phyloP scores from a whole-genome alignment of 164 flowering plant species.

The Chloranthus sessilifolius region DNA sequence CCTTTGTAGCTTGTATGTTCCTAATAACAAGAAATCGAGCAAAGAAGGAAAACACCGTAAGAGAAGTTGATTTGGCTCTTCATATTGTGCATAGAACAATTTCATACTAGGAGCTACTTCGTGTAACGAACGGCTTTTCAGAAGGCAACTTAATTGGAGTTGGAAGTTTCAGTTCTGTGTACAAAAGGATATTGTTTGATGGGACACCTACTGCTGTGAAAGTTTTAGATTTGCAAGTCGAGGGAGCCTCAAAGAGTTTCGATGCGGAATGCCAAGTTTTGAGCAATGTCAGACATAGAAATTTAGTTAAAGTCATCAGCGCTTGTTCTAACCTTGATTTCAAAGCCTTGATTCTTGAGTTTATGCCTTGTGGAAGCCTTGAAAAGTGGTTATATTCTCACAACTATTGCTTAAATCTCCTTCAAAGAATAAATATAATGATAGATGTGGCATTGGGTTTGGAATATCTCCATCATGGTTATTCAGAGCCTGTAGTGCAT shows the following conservation, averaged over 20 bases:
- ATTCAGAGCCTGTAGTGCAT: too few species aligned
- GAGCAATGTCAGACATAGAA: slow-evolving; percentile 5
- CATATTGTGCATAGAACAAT: neutral
- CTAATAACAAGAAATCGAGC: too few species aligned
- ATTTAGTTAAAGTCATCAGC: slow-evolving; percentile 11
- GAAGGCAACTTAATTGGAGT: slow-evolving; percentile 7
- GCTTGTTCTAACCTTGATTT: slow-evolving; percentile 12
- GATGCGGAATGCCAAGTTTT: slow-evolving; percentile 4
- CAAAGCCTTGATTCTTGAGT: slow-evolving; percentile 18
- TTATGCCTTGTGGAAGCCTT: slow-evolving; percentile 22
- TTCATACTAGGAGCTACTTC: slow-evolving; percentile 6
- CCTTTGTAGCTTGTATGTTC: neutral
- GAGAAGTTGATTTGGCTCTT: too few species aligned
- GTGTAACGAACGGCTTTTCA: slow-evolving; percentile 8
- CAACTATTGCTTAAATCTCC: too few species aligned
- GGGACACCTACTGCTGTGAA: slow-evolving; percentile 2
- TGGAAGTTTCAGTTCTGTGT: slow-evolving; percentile 13
- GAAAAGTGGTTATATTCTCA: slow-evolving; percentile 19
- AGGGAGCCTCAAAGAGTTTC: slow-evolving; percentile 9
- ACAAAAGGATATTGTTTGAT: slow-evolving; percentile 6
- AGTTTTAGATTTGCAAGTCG: slow-evolving; percentile 4
- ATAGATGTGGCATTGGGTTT: too few species aligned
- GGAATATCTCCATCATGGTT: too few species aligned
- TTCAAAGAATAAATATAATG: too few species aligned
- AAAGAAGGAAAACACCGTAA: too few species aligned